Evolutionary conservation across 2,329 filamentous ascomycete genomes (phyloP).

Genomic region (Apiospora hydei): DNA sequence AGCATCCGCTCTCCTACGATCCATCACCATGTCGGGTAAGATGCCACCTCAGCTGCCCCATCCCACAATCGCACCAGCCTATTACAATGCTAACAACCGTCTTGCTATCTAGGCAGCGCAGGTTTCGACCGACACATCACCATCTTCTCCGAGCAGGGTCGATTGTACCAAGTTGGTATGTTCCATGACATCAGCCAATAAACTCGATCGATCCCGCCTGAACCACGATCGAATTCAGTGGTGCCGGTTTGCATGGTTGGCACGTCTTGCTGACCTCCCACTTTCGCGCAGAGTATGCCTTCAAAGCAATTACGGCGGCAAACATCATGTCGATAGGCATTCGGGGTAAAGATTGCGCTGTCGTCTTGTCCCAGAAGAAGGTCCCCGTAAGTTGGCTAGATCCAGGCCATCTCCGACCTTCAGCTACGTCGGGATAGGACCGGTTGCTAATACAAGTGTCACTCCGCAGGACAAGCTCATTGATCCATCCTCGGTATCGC

Average conservation of each 20-base stretch:
- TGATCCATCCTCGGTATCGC: constrained; percentile 93
- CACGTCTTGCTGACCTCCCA: constrained; percentile 34
- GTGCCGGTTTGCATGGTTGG: constrained; percentile 2
- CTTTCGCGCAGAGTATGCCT: constrained; percentile 86
- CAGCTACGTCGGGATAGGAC: constrained; percentile 43
- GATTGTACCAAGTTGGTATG: constrained; percentile 99
- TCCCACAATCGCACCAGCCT: constrained; percentile 30
- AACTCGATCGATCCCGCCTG: constrained; percentile 7
- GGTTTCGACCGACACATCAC: constrained; percentile 99
- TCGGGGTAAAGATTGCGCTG: constrained; percentile 94
- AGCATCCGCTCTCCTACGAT: constrained; percentile 27
- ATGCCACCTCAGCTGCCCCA: constrained; percentile 17
- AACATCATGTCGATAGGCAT: constrained; percentile 99
- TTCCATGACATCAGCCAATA: constrained; percentile 35
- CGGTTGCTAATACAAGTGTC: not conserved
- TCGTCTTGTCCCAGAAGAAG: constrained; percentile 99
- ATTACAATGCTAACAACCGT: constrained; percentile 36
- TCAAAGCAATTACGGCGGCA: constrained; percentile 99
- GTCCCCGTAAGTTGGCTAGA: constrained; percentile 77
- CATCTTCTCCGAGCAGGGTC: constrained; percentile 98
- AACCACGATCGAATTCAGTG: not conserved
- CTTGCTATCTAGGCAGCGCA: constrained; percentile 68
- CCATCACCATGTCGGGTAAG: constrained; percentile 27
- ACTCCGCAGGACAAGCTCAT: constrained; percentile 90
- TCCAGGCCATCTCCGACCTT: constrained; percentile 19